Base-by-base conservation (phyloP, 129 eudicot genomes). In the Flaveria trinervia region DNA sequence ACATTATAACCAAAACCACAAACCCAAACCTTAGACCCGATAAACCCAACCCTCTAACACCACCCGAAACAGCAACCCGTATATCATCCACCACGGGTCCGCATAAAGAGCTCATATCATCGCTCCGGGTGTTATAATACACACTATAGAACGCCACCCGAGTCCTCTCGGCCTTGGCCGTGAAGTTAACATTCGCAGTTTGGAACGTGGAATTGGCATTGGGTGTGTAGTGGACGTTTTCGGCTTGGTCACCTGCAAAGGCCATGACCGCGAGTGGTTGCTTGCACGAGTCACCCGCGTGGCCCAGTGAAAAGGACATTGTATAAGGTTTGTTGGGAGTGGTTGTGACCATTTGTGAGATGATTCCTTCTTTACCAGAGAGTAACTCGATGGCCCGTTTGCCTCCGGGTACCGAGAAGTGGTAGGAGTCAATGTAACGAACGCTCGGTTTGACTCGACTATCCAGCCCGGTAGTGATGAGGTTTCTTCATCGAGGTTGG, bases 241-340 rank as follows among this genome's bases (percentile, higher is more conserved):
- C 89, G 4, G 99, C 94, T 72, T 95, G 99, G 72, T 95, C 99
- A n/a, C 99, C 99, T 0, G 99, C 99, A 73, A 95, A 91, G 59
- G 96, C 99, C 97, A 95, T 89, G 36, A 95, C 84, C 8, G 99
- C 99, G 56, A 95, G 78, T 0, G 99, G 99, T 65, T 81, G 88
- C 82, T 86, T 95, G 79, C 99, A 95, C n/a, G 74, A 18, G 83
- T 95, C 99, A 1, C 83, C 80, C 1, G 92, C 99, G 18, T 89
- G 99, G 61, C 99, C 99, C 22, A 95, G 67, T 1, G 92, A 86
- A 64, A 91, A 95, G 7, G 92, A 78, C 80, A 95, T 62, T 28
- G 72, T 76, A 81, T 95, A 95, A 5, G 92, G 89, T 79, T 89
- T 89, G 84, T 91, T 87, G 2, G 97, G 97, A 66, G 85, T 87